Evolutionary conservation across 164 flowering plant species (phyloP), one percentile per base, ranked within the genome.

Genomic region (Chloranthus sessilifolius): DNA sequence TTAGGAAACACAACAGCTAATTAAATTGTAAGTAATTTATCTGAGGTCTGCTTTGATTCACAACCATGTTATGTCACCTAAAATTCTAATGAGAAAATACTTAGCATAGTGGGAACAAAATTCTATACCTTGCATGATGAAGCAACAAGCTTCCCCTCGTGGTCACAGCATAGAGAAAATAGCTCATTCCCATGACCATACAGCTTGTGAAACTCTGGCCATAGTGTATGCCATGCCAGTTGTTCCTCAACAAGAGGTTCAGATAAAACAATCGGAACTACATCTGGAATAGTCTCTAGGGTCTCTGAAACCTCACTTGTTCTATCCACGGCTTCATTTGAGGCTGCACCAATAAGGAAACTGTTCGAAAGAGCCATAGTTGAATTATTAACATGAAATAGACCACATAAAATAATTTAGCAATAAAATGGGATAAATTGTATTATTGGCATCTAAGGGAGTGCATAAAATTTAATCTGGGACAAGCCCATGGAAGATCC

Each of bases 151-250:
- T 69, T 76, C 35, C 99, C 99, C 24, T 65, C 63, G 43, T 79
- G 88, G 63, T 84, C 77, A 76, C 84, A 81, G 63, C 97, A 86
- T 15, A 92, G 44, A 31, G 99, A 84, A 63, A 79, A 92, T 11
- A 92, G 74, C 62, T 92, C 99, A 82, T 92, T 92, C 12, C 99
- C 99, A 73, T 92, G 99, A 53, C 97, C 99, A 67, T 92, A 92
- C 37, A 92, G 92, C 70, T 92, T 92, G 70, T 92, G 99, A 1
- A 95, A 72, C 60, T 92, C 99, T 4, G 99, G 99, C 99, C 99
- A 92, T 20, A 92, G 70, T 10, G 99, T 92, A 60, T 92, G 85
- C 82, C 83, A 88, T 17, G 84, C 81, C 42, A 92, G 59, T 68
- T 88, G 97, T 29, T 88, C 99, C 66, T 92, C 99, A 50, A 92